Conservation (phyloP, 2,329 filamentous ascomycete species). For the Colletotrichum karsti region DNA sequence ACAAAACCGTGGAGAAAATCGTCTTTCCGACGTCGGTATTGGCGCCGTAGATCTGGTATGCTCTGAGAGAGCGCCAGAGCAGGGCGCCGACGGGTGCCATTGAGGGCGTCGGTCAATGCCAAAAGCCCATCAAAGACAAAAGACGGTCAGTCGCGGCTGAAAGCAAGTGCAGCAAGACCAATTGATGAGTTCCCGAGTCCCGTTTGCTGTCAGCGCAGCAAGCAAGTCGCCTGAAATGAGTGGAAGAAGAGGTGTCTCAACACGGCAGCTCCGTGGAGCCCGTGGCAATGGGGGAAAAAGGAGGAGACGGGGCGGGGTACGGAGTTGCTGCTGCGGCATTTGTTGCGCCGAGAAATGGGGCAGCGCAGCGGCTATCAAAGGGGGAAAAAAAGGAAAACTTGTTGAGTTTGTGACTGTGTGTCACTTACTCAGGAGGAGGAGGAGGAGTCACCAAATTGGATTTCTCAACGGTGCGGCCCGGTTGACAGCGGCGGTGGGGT, state of each 20-base stretch:
- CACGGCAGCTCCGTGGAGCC: background rate
- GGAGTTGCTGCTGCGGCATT: constrained; percentile 19
- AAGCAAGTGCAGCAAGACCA: background rate
- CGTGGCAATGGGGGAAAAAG: background rate
- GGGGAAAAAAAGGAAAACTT: constrained; percentile 29
- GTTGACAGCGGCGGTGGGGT: background rate
- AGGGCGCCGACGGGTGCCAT: constrained; percentile 64
- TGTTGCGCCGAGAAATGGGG: constrained; percentile 16
- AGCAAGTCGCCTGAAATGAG: background rate
- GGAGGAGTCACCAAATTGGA: background rate
- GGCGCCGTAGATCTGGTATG: constrained; percentile 82
- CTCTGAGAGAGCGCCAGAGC: constrained; percentile 73
- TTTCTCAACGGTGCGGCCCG: constrained; percentile 14
- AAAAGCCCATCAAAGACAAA: constrained; percentile 1
- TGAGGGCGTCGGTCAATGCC: background rate
- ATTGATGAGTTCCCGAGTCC: background rate
- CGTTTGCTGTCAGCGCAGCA: background rate
- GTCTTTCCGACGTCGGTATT: constrained; percentile 91
- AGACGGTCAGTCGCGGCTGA: background rate
- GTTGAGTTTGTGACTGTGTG: constrained; percentile 27
- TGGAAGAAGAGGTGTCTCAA: background rate
- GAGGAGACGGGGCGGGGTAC: constrained; percentile 18
- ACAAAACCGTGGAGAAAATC: constrained; percentile 77
- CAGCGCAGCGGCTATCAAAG: constrained; percentile 7
- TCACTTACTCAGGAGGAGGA: constrained; percentile 9